Evolutionary conservation across 495 filamentous ascomycete species (phyloP).

Genomic region (Penicillium tannophilum): DNA sequence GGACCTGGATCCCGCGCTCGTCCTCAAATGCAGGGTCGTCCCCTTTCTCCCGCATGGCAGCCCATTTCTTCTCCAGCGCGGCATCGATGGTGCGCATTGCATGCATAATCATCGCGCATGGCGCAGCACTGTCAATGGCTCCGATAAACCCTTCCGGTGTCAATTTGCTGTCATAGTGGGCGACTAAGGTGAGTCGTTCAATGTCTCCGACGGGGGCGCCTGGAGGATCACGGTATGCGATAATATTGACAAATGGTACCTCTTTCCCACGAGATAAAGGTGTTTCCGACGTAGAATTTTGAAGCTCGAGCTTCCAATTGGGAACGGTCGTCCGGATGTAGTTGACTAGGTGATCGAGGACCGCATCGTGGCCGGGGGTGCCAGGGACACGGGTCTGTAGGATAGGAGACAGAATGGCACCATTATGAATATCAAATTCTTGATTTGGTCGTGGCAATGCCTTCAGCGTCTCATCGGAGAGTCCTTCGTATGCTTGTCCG

Average conservation of each 20-base stretch:
- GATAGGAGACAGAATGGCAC: slow-evolving; percentile 81
- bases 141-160: slow-evolving; percentile 88
- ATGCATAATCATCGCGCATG: slow-evolving; percentile 91
- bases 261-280: slow-evolving; percentile 67
- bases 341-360: slow-evolving; percentile 77
- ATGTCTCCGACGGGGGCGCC: slow-evolving; percentile 73
- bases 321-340: slow-evolving; percentile 78
- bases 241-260: slow-evolving; percentile 83
- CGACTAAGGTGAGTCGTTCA: slow-evolving; percentile 79
- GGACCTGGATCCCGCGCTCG: slow-evolving; percentile 81
- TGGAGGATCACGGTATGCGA: slow-evolving; percentile 88
- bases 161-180: slow-evolving; percentile 91
- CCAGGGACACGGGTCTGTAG: slow-evolving; percentile 89
- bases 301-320: slow-evolving; percentile 75
- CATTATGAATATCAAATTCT: slow-evolving; percentile 80
- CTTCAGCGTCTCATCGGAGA: slow-evolving; percentile 72
- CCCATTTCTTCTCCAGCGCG: slow-evolving; percentile 81
- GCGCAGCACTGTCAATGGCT: slow-evolving; percentile 88
- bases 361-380: slow-evolving; percentile 70
- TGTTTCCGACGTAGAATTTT: slow-evolving; percentile 83
- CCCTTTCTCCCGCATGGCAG: slow-evolving; percentile 63
- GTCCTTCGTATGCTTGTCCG: slow-evolving; percentile 62
- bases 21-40: slow-evolving; percentile 57
- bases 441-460: slow-evolving; percentile 65
- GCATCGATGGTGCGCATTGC: slow-evolving; percentile 76